phyloP scores from a whole-genome alignment of 495 filamentous ascomycete genomes.

The Hypoxylon fuscum region DNA sequence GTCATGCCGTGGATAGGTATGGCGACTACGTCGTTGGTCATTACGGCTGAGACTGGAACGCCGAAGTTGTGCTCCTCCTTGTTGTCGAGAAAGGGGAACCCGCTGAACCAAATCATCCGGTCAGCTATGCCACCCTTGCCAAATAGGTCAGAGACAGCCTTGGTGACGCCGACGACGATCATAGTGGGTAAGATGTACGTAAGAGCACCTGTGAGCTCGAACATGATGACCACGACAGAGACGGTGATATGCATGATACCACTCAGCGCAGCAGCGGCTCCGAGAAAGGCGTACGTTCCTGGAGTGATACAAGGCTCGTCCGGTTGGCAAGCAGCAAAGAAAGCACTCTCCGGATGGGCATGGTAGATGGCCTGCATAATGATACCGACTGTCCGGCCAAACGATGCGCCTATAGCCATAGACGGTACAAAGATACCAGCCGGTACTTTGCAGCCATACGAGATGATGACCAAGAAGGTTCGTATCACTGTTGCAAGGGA shows the following conservation, averaged over 20 bases:
- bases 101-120: slow-evolving; percentile 99
- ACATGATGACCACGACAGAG: slow-evolving; percentile 98
- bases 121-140: slow-evolving; percentile 97
- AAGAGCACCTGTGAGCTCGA: slow-evolving; percentile 92
- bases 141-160: slow-evolving; percentile 90
- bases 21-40: slow-evolving; percentile 80
- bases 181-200: slow-evolving; percentile 97
- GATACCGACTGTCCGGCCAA: slow-evolving; percentile 93
- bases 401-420: slow-evolving; percentile 95
- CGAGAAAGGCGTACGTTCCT: slow-evolving; percentile 94
- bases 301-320: slow-evolving; percentile 97
- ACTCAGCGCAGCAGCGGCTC: slow-evolving; percentile 92
- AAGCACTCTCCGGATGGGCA: slow-evolving; percentile 78
- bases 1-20: slow-evolving; percentile 80
- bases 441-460: slow-evolving; percentile 97
- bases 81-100: slow-evolving; percentile 96
- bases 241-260: slow-evolving; percentile 98
- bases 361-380: slow-evolving; percentile 91
- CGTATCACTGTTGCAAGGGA: slow-evolving; percentile 82
- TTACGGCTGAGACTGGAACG: slow-evolving; percentile 90
- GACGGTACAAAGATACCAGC: slow-evolving; percentile 98
- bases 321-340: slow-evolving; percentile 87
- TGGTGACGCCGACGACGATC: slow-evolving; percentile 98
- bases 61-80: slow-evolving; percentile 99
- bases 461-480: slow-evolving; percentile 89